phyloP scores from a whole-genome alignment of 2,329 filamentous ascomycete species.

The Tolypocladium guangdongense region DNA sequence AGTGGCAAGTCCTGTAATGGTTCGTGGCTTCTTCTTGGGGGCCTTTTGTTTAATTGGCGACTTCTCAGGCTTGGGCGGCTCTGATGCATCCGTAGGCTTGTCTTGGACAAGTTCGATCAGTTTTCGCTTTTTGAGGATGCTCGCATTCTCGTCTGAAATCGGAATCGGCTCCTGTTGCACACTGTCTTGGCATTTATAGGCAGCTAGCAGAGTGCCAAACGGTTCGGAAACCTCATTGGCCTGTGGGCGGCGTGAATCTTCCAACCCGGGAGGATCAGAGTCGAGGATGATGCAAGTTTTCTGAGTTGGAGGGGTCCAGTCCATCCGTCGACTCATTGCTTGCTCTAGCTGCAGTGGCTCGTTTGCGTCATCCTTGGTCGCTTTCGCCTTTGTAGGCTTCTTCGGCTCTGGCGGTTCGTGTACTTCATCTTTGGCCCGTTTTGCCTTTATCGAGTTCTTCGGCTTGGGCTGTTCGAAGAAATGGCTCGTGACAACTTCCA shows the following conservation, averaged over 20 bases:
- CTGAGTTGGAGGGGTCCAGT: conserved; percentile 58
- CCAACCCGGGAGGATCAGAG: conserved; percentile 18
- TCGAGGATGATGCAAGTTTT: conserved; percentile 18
- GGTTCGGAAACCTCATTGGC: conserved; percentile 13
- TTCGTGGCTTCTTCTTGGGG: conserved; percentile 59
- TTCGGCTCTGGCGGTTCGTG: conserved; percentile 15
- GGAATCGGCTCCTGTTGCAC: conserved; percentile 5
- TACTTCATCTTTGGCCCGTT: conserved; percentile 8
- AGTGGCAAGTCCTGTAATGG: conserved; percentile 68
- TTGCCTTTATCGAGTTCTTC: conserved; percentile 6
- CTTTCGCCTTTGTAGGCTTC: conserved; percentile 6
- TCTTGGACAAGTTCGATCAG: conserved; percentile 38
- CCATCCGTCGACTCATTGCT: conserved; percentile 43
- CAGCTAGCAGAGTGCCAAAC: conserved; percentile 33
- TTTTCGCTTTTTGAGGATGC: conserved; percentile 42
- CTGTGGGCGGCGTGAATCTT: conserved; percentile 5
- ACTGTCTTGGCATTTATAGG: conserved; percentile 26
- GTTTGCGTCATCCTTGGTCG: conserved; percentile 9
- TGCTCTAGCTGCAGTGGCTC: conserved; percentile 28
- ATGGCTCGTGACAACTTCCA: not conserved
- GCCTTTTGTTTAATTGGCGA: conserved; percentile 37
- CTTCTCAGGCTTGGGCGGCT: conserved; percentile 11
- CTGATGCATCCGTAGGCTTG: conserved; percentile 12
- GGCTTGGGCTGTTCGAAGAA: not conserved
- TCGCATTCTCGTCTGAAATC: conserved; percentile 16